These are phyloP conservation scores for Diplodia mutila DNA, from an alignment of 2,329 filamentous ascomycete genomes.

Conservation along the genomic window DNA sequence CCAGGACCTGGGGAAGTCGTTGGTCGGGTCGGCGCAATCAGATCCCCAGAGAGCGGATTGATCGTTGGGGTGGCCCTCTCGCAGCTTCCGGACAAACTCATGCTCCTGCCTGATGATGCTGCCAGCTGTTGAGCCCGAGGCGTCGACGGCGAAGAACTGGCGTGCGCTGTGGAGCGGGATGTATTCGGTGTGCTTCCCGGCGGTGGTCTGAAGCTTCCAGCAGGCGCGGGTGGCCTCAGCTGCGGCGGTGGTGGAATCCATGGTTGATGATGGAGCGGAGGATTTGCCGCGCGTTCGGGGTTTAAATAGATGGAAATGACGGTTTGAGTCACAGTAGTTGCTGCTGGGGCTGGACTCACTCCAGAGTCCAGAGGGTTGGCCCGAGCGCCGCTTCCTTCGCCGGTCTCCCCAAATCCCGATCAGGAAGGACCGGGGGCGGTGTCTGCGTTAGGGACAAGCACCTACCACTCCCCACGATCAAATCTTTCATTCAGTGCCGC, in stretches of 20 bases:
- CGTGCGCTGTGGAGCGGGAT: conserved; percentile 25
- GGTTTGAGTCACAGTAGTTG: not conserved
- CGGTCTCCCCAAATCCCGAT: not conserved
- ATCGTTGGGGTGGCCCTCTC: conserved; percentile 23
- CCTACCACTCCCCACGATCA: no score
- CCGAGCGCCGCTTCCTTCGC: not conserved
- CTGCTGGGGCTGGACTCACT: no score
- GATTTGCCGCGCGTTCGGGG: not conserved
- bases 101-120: conserved; percentile 30
- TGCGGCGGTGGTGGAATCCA: not conserved
- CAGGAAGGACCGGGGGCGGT: not conserved
- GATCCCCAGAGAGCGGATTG: conserved; percentile 33
- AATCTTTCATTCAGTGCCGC: no score
- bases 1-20: conserved; percentile 28
- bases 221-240: not conserved
- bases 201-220: not conserved
- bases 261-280: not conserved
- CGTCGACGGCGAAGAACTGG: conserved; percentile 41
- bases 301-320: not conserved
- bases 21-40: conserved; percentile 30
- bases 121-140: conserved; percentile 36
- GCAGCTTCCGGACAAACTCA: conserved; percentile 31
- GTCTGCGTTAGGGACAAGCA: not conserved
- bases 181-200: not conserved
- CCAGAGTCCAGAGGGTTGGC: not conserved